Conservation (phyloP, 75 land plant species). For the Sequoiadendron giganteum region DNA sequence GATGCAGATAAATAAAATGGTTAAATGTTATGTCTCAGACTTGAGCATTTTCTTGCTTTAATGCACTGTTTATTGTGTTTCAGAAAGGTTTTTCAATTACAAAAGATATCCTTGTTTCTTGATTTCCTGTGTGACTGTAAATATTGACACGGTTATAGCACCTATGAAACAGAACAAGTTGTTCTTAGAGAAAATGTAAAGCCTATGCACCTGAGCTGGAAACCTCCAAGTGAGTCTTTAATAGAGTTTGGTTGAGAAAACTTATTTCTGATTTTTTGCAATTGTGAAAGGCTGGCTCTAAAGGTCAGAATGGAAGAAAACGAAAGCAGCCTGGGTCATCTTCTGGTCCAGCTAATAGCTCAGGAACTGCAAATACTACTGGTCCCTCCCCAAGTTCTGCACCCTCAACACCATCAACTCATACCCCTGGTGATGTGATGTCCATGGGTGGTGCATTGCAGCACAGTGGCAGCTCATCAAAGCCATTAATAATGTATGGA, state of each 20-base stretch:
- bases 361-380: slow-evolving; percentile 92
- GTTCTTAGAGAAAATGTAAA: background rate
- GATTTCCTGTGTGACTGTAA: background rate
- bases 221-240: background rate
- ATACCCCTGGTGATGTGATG: slow-evolving; percentile 95
- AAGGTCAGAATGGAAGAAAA: slow-evolving; percentile 76
- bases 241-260: background rate
- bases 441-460: slow-evolving; percentile 81
- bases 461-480: slow-evolving; percentile 75
- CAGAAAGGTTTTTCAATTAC: slow-evolving; percentile 13
- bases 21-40: background rate
- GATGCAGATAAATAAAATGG: background rate
- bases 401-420: slow-evolving; percentile 98
- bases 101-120: background rate
- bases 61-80: background rate
- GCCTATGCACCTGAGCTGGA: background rate
- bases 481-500: slow-evolving; percentile 80
- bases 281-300: slow-evolving; percentile 63
- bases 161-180: background rate
- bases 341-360: slow-evolving; percentile 98
- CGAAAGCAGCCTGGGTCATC: slow-evolving; percentile 84
- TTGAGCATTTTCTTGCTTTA: background rate
- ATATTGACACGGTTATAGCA: background rate
- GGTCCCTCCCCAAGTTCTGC: slow-evolving; percentile 94
- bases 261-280: background rate